Conservation (phyloP, 2,329 filamentous ascomycete genomes). For the Colletotrichum orbiculare region DNA sequence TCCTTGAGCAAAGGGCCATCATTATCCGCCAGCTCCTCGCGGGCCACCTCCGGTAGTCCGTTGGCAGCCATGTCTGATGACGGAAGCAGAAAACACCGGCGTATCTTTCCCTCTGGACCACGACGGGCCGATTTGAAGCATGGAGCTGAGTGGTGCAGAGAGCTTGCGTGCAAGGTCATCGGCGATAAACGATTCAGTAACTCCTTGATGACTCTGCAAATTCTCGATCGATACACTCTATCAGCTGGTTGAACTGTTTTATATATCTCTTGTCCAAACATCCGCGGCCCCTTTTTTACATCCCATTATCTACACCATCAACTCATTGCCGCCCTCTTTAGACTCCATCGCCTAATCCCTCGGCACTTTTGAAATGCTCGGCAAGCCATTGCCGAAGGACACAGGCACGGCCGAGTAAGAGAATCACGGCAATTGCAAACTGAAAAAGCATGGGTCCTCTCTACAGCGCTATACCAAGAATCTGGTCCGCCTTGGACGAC, state of each 20-base stretch:
- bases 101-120: not conserved
- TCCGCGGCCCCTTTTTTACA: not conserved
- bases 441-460: not conserved
- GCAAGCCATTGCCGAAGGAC: too few relatives aligned
- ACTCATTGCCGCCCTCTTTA: not conserved
- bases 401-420: too few relatives aligned
- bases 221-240: not conserved
- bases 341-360: constrained; percentile 8
- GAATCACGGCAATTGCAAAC: not conserved
- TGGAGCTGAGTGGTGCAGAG: not conserved
- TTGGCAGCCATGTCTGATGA: too few relatives aligned
- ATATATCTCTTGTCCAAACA: not conserved
- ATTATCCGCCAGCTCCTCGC: too few relatives aligned
- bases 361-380: not conserved
- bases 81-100: not conserved
- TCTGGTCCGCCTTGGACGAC: constrained; percentile 19
- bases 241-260: not conserved
- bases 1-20: too few relatives aligned
- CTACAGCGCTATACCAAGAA: constrained; percentile 32
- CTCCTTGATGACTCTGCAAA: not conserved
- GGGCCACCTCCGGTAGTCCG: too few relatives aligned
- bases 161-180: not conserved
- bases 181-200: not conserved
- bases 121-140: not conserved
- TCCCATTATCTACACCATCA: too few relatives aligned